A percentile compares a stretch with the other conserved stretches of the same genome.
phyloP scores from a whole-genome alignment of 148 eudicot species.

The Pharnaceum exiguum region DNA sequence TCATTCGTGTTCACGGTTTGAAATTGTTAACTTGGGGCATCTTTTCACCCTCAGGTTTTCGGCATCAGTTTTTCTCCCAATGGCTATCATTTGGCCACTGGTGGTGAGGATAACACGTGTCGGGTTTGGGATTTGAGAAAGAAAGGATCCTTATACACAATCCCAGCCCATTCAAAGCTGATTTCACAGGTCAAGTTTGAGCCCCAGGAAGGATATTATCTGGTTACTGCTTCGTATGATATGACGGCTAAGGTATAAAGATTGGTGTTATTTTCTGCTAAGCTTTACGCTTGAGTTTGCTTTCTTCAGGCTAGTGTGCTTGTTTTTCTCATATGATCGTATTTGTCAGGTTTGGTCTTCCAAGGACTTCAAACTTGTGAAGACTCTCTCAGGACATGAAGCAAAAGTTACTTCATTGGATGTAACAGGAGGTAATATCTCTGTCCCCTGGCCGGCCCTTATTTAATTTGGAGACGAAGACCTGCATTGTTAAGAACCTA shows the following conservation, averaged over 20 bases:
- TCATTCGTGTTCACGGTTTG: background rate
- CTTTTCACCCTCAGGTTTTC: slow-evolving; percentile 46
- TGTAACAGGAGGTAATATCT: slow-evolving; percentile 55
- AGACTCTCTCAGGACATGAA: slow-evolving; percentile 81
- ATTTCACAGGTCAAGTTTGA: slow-evolving; percentile 94
- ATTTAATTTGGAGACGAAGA: background rate
- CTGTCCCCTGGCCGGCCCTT: background rate
- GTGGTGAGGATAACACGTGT: slow-evolving; percentile 92
- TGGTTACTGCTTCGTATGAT: slow-evolving; percentile 90
- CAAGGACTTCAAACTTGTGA: slow-evolving; percentile 79
- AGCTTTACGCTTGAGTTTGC: background rate
- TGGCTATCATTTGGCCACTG: slow-evolving; percentile 93
- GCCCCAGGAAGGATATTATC: slow-evolving; percentile 93
- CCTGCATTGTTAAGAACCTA: too few species aligned
- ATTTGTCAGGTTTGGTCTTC: slow-evolving; percentile 76
- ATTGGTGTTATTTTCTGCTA: background rate
- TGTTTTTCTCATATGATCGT: slow-evolving; percentile 13
- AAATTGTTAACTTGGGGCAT: slow-evolving; percentile 6
- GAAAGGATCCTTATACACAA: slow-evolving; percentile 65
- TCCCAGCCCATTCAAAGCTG: slow-evolving; percentile 91
- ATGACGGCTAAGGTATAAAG: slow-evolving; percentile 74
- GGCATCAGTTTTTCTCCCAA: slow-evolving; percentile 87
- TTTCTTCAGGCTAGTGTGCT: background rate
- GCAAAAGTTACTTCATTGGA: slow-evolving; percentile 76
- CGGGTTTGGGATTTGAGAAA: slow-evolving; percentile 91